Percentiles rank a stretch among this genome's conserved stretches.
Conservation (phyloP, 768 basidiomycete genomes). For the Coprinopsis sp. region DNA sequence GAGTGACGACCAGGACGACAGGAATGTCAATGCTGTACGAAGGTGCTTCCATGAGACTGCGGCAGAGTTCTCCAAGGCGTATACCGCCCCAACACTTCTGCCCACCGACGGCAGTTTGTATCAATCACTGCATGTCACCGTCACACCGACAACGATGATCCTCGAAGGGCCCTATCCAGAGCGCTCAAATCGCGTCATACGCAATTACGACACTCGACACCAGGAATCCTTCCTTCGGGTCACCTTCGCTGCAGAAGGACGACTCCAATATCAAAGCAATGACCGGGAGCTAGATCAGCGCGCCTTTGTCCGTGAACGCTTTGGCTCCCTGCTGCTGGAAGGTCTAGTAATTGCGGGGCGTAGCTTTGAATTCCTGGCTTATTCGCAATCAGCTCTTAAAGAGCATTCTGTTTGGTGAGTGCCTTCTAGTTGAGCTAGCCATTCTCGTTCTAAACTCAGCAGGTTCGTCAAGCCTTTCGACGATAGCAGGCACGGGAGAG, state of each 20-base stretch:
- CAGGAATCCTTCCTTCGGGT: constrained; percentile 17
- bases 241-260: constrained; percentile 14
- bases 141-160: constrained; percentile 13
- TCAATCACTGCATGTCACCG: constrained; percentile 24
- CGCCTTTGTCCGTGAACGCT: constrained; percentile 42
- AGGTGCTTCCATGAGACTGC: constrained; percentile 27
- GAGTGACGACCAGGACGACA: constrained; percentile 22
- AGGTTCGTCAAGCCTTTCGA: constrained; percentile 64
- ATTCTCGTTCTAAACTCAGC: neutral
- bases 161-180: constrained; percentile 14
- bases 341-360: constrained; percentile 54
- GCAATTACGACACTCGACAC: constrained; percentile 9
- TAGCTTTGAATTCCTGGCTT: constrained; percentile 60
- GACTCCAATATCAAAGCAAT: constrained; percentile 11
- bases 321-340: constrained; percentile 39
- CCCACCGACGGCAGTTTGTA: constrained; percentile 31
- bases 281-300: constrained; percentile 22
- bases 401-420: constrained; percentile 55
- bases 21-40: constrained; percentile 18
- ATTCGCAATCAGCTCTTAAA: constrained; percentile 72
- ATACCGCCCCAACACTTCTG: constrained; percentile 18
- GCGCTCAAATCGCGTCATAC: constrained; percentile 16
- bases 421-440: neutral
- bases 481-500: constrained; percentile 22
- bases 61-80: constrained; percentile 21